These are phyloP conservation scores for Silene vulgaris DNA, from an alignment of 179 eudicot genomes.

Conservation along the genomic window DNA sequence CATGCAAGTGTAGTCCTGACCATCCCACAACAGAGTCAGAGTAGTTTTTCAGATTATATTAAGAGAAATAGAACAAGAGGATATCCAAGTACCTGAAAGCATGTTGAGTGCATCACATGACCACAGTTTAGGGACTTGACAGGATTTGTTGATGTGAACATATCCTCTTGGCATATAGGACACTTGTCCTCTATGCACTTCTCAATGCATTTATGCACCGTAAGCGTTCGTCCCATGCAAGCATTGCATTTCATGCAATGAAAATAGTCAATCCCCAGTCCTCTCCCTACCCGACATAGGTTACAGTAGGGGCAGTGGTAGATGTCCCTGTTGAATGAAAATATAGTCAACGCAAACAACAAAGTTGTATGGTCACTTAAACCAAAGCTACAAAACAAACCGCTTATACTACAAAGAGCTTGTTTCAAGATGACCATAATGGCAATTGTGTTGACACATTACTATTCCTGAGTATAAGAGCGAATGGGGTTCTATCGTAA, in stretches of 20 bases:
- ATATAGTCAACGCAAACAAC: neutral
- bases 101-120: constrained; percentile 91
- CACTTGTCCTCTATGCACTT: constrained; percentile 85
- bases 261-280: constrained; percentile 77
- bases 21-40: constrained; percentile 27
- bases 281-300: constrained; percentile 91
- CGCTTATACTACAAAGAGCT: neutral
- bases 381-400: neutral
- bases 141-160: constrained; percentile 74
- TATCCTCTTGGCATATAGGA: constrained; percentile 84
- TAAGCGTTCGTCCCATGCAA: constrained; percentile 70
- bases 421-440: neutral
- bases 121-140: constrained; percentile 89
- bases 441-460: no score
- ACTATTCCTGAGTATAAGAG: no score
- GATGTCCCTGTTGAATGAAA: constrained; percentile 57
- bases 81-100: constrained; percentile 65
- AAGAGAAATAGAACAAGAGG: neutral
- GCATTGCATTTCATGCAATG: constrained; percentile 99
- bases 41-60: neutral
- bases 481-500: no score
- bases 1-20: constrained; percentile 68
- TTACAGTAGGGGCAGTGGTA: constrained; percentile 97
- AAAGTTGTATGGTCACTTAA: neutral
- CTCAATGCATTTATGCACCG: constrained; percentile 68